Evolutionary conservation across 441 rosid genomes (phyloP).

Genomic region (Populus hybrid): DNA sequence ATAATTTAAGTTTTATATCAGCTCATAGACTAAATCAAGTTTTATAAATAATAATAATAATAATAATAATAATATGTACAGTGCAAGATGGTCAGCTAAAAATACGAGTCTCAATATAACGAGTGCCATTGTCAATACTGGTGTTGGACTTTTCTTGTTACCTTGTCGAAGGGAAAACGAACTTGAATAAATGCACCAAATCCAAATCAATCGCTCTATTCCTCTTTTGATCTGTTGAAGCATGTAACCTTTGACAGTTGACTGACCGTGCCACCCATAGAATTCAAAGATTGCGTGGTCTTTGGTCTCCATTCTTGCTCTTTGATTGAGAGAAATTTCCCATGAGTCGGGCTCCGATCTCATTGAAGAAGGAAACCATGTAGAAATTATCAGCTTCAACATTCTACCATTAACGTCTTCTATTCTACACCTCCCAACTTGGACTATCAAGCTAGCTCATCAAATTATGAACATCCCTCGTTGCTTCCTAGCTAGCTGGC

Average conservation of each 20-base stretch:
- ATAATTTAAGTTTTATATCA: too few species aligned
- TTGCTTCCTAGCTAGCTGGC: conserved; percentile 22
- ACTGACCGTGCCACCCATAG: background rate
- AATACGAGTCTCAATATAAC: too few species aligned
- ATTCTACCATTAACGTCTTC: background rate
- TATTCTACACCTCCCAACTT: conserved; percentile 23
- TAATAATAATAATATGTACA: too few species aligned
- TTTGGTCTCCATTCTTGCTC: background rate
- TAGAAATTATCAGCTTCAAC: background rate
- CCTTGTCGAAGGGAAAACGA: background rate
- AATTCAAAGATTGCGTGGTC: conserved; percentile 7
- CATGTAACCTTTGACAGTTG: background rate
- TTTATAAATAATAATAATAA: too few species aligned
- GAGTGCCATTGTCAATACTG: background rate
- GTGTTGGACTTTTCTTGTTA: background rate
- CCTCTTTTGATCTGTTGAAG: too few species aligned
- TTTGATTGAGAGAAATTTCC: background rate
- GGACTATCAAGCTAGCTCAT: conserved; percentile 29
- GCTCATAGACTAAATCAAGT: too few species aligned
- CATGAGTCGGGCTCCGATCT: background rate
- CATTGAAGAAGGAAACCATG: too few species aligned
- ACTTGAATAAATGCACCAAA: background rate
- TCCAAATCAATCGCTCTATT: background rate
- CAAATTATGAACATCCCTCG: conserved; percentile 25
- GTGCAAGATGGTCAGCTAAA: too few species aligned